phyloP scores from a whole-genome alignment of 306 rosid genomes.

The Glycyrrhiza uralensis region DNA sequence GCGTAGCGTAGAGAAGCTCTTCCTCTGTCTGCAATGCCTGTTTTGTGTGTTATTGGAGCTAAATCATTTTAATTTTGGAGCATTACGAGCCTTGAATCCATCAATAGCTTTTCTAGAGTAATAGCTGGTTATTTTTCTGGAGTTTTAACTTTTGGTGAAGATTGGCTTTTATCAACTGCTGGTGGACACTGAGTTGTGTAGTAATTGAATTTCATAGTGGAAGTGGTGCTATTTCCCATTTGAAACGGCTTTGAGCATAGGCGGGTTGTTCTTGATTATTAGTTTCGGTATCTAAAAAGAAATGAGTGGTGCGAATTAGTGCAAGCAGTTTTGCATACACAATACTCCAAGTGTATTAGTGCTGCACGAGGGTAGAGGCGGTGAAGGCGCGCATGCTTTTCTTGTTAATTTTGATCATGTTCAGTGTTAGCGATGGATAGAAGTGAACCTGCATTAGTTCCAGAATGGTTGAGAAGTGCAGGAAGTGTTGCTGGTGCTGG shows the following conservation, averaged over 20 bases:
- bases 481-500: conserved; percentile 86
- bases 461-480: conserved; percentile 95
- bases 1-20: conserved; percentile 41
- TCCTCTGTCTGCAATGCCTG: not conserved
- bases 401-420: conserved; percentile 64
- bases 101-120: conserved; percentile 19
- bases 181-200: conserved; percentile 5
- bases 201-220: not conserved
- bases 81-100: not conserved
- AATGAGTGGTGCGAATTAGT: not conserved
- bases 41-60: not conserved
- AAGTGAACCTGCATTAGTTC: conserved; percentile 97
- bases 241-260: not conserved
- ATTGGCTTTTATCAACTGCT: not conserved
- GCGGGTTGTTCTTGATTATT: not conserved
- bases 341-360: not conserved
- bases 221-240: not conserved
- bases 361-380: conserved; percentile 35
- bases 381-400: conserved; percentile 40
- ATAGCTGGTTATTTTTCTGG: conserved; percentile 1
- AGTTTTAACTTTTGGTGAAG: not conserved
- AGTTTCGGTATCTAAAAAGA: no score
- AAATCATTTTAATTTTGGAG: not conserved
- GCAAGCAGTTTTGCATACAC: not conserved
- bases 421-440: conserved; percentile 87